Evolutionary conservation across 768 basidiomycete genomes (phyloP).

Genomic region (Mrakia frigida): DNA sequence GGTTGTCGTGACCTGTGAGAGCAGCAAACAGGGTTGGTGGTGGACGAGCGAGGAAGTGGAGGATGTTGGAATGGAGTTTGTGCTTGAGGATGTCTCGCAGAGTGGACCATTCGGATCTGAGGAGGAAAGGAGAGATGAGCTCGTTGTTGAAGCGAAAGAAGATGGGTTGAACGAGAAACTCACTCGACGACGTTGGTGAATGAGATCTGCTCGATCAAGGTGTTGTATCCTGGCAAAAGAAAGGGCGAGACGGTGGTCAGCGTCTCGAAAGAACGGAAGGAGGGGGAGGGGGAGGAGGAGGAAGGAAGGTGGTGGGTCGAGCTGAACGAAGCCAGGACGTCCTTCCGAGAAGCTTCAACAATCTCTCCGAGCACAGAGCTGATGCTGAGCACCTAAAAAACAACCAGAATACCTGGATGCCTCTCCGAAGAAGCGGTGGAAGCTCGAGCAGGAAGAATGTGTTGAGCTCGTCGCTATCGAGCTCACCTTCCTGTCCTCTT

Average conservation of each 20-base stretch:
- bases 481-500: not conserved
- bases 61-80: conserved; percentile 51
- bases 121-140: conserved; percentile 30
- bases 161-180: conserved; percentile 38
- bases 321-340: not conserved
- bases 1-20: not conserved
- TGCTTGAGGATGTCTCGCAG: conserved; percentile 68
- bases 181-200: conserved; percentile 62
- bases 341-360: not conserved
- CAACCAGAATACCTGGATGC: no score
- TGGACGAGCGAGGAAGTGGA: conserved; percentile 34
- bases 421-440: not conserved
- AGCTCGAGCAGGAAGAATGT: not conserved
- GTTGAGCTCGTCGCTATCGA: not conserved
- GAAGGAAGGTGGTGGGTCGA: not conserved
- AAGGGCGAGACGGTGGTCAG: no score
- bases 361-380: not conserved
- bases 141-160: conserved; percentile 15
- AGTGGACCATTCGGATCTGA: conserved; percentile 63
- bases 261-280: not conserved
- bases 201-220: conserved; percentile 58
- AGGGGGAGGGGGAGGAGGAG: not conserved
- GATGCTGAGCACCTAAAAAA: no score
- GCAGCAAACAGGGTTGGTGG: conserved; percentile 36
- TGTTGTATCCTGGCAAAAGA: conserved; percentile 57